Conservation (phyloP, 2,329 filamentous ascomycete genomes). For the Myriosclerotinia curreyana region DNA sequence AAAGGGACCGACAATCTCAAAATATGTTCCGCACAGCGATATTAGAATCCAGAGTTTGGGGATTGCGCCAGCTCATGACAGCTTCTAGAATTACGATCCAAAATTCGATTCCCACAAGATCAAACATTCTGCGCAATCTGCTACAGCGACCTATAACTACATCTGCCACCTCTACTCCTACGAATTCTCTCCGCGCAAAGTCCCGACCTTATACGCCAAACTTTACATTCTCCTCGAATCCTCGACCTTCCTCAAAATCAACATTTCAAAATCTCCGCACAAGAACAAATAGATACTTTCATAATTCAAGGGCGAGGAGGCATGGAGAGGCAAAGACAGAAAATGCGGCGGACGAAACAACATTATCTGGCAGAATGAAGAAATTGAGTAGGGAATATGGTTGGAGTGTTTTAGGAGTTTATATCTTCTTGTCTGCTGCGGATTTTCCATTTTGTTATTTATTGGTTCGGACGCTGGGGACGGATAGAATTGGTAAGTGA, state of each 20-base stretch:
- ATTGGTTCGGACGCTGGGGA: slow-evolving; percentile 76
- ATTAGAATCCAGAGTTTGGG: not conserved
- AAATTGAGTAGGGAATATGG: slow-evolving; percentile 90
- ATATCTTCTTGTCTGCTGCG: slow-evolving; percentile 74
- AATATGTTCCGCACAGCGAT: slow-evolving; percentile 13
- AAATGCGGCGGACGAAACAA: slow-evolving; percentile 28
- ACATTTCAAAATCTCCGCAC: slow-evolving; percentile 30
- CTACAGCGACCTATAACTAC: slow-evolving; percentile 3
- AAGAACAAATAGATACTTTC: slow-evolving; percentile 30
- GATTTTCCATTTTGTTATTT: slow-evolving; percentile 97
- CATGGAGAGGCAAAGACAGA: slow-evolving; percentile 24
- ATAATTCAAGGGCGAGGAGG: slow-evolving; percentile 27
- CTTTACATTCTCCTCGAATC: slow-evolving; percentile 18
- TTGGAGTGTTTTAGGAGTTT: slow-evolving; percentile 90
- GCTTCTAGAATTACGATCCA: not conserved
- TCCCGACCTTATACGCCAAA: slow-evolving; percentile 4
- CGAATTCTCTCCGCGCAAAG: slow-evolving; percentile 1
- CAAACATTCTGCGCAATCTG: not conserved
- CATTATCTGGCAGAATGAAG: slow-evolving; percentile 51
- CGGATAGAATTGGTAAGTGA: slow-evolving; percentile 74
- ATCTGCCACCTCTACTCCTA: slow-evolving; percentile 4
- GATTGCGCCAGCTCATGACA: slow-evolving; percentile 5
- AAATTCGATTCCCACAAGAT: not conserved
- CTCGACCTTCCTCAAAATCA: slow-evolving; percentile 16
- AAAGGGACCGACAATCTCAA: not conserved